phyloP scores from a whole-genome alignment of 208 protist species.

The Trypanosoma congolense region DNA sequence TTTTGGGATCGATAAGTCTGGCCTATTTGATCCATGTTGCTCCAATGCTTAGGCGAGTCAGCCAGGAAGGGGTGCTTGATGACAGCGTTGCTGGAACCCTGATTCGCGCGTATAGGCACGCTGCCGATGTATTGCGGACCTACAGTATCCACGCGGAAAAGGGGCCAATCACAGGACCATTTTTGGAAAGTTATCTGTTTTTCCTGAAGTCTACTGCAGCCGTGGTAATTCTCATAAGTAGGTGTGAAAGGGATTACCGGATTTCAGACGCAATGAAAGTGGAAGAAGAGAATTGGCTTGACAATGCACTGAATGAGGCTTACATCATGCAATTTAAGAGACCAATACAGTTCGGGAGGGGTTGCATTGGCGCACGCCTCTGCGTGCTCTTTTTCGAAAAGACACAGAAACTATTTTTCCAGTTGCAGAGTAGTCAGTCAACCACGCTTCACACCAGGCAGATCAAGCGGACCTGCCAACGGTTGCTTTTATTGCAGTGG shows the following conservation, averaged over 20 bases:
- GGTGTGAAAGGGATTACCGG: conserved; percentile 13
- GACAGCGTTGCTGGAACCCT: background rate
- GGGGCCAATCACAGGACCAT: background rate
- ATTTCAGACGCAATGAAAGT: background rate
- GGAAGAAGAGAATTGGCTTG: conserved; percentile 1
- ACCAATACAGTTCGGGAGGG: background rate
- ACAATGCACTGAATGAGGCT: background rate
- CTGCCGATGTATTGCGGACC: conserved; percentile 2
- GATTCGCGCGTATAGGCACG: background rate
- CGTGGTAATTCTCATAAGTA: conserved; percentile 14
- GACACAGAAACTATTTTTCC: conserved; percentile 16
- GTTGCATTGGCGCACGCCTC: conserved; percentile 7
- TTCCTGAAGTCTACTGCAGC: conserved; percentile 8
- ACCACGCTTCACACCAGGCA: background rate
- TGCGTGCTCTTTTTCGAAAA: conserved; percentile 16
- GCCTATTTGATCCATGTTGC: conserved; percentile 3
- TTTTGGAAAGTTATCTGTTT: conserved; percentile 17
- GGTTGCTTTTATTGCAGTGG: conserved; percentile 26
- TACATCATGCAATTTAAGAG: conserved; percentile 16
- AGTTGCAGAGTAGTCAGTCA: conserved; percentile 6
- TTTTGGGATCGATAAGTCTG: conserved; percentile 4
- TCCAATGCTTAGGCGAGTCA: background rate
- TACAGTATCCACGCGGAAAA: conserved; percentile 3
- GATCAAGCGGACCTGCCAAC: conserved; percentile 1
- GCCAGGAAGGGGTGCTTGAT: background rate